phyloP scores from a whole-genome alignment of 331 rosid species.

The Prunus yedoensis region DNA sequence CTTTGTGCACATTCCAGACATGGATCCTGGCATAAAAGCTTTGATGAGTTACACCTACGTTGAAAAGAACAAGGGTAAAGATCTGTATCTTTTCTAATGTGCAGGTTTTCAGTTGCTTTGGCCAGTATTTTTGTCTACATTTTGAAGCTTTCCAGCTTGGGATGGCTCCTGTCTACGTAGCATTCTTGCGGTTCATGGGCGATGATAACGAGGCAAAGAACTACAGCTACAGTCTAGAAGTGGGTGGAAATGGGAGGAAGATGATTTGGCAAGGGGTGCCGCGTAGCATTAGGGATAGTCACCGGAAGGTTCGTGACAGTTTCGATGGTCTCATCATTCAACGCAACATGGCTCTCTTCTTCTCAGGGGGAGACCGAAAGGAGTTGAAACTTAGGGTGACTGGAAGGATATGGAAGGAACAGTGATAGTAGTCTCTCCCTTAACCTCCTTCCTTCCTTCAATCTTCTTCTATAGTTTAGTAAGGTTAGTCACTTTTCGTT shows the following conservation, averaged over 20 bases:
- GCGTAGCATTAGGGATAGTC: constrained; percentile 85
- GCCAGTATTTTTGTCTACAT: constrained; percentile 86
- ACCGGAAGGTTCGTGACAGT: constrained; percentile 87
- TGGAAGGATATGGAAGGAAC: constrained; percentile 96
- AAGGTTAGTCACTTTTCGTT: constrained; percentile 31
- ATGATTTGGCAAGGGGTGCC: constrained; percentile 94
- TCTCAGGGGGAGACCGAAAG: constrained; percentile 80
- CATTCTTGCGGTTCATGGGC: constrained; percentile 91
- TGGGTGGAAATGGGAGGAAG: constrained; percentile 94
- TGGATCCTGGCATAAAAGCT: not conserved
- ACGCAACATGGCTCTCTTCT: constrained; percentile 89
- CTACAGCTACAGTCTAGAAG: constrained; percentile 87
- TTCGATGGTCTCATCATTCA: constrained; percentile 91
- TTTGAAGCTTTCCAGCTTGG: constrained; percentile 96
- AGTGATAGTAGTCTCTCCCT: constrained; percentile 34
- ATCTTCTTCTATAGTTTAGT: constrained; percentile 26
- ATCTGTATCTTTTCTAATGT: constrained; percentile 14
- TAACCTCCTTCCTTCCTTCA: constrained; percentile 20
- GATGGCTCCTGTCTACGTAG: constrained; percentile 88
- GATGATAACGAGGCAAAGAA: constrained; percentile 88
- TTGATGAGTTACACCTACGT: not conserved
- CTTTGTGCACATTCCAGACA: not conserved
- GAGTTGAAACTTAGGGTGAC: constrained; percentile 89
- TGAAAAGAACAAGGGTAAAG: not conserved
- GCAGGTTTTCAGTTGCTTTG: constrained; percentile 91